Evolutionary conservation across 2,329 filamentous ascomycete species (phyloP), one percentile per base, ranked within the genome.

Genomic region (Pyricularia grisea): DNA sequence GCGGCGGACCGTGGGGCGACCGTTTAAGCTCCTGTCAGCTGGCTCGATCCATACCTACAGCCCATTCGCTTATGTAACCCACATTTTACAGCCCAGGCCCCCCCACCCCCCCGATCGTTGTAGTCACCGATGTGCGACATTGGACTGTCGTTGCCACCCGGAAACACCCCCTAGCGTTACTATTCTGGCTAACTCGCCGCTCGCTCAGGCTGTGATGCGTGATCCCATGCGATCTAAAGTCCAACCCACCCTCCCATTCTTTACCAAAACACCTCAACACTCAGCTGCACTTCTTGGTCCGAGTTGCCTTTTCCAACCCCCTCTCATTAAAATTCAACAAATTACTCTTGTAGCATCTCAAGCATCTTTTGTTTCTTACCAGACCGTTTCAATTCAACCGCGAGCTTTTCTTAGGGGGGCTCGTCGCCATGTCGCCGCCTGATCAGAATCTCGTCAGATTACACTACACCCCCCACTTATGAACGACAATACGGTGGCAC

Each of bases 361-460:
- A 14, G 6, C 20, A 27, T 28, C 2, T 63, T 28, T 63, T 63
- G 27, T 30, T 14, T 5, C 11, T 23, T 12, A 61, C 25, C 25
- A 17, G 23, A 63, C 60, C 14, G 2, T 20, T 20, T 63, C 23
- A 63, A 63, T 28, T 20, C 27, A 28, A 63, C 27, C 25, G 60
- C 60, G 60, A 63, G 60, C 60, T 63, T 63, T 28, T 28, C 27
- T 30, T 63, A 27, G 25, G 60, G 60, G 42, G 60, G 60, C 60
- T 28, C 60, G 60, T 30, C 23, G 60, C 60, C 60, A 63, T 63
- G 60, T 63, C 60, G 60, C 60, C 60, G 27, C 60, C 60, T 63
- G 60, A 63, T 63, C 60, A 63, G 25, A 63, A 63, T 63, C 60
- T 63, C 60, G 27, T 63, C 60, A 63, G 60, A 63, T 30, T 63